These are phyloP conservation scores for Globisporangium paddicum DNA, from an alignment of 352 stramenopile genomes.

Conservation along the genomic window DNA sequence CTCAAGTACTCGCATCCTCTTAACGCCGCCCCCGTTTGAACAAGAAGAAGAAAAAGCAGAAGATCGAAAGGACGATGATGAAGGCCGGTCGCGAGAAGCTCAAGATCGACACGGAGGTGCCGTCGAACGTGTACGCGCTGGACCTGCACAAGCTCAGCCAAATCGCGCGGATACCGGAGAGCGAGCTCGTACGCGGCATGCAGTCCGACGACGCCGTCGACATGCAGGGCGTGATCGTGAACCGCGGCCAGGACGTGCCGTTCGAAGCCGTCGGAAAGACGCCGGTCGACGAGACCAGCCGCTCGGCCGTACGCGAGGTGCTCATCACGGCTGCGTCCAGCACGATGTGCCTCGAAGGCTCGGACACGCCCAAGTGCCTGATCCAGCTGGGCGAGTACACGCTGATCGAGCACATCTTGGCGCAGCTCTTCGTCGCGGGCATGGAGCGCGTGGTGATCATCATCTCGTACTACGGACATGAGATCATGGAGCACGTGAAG, in stretches of 20 bases:
- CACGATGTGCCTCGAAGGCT: constrained; percentile 74
- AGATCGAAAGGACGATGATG: constrained; percentile 1
- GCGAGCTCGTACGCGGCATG: constrained; percentile 66
- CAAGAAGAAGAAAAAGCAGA: neutral
- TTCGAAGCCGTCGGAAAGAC: constrained; percentile 73
- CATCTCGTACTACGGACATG: constrained; percentile 74
- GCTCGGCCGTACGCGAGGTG: constrained; percentile 51
- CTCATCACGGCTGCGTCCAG: constrained; percentile 75
- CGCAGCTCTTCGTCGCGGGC: constrained; percentile 74
- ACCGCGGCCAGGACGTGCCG: constrained; percentile 67
- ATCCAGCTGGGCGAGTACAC: constrained; percentile 73
- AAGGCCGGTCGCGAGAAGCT: constrained; percentile 6
- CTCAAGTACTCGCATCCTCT: neutral
- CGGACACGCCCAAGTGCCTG: constrained; percentile 77
- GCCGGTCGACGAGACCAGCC: constrained; percentile 14
- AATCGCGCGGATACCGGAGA: constrained; percentile 55
- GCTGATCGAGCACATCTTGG: constrained; percentile 76
- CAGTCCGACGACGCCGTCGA: constrained; percentile 70
- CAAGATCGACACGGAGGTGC: constrained; percentile 38
- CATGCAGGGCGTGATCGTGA: constrained; percentile 80
- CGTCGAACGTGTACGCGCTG: constrained; percentile 72
- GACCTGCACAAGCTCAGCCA: constrained; percentile 65
- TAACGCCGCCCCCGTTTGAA: neutral
- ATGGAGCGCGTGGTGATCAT: constrained; percentile 85
- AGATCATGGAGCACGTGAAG: constrained; percentile 81